These are phyloP conservation scores for Mycena epipterygia DNA, from an alignment of 768 basidiomycete species.

Conservation along the genomic window DNA sequence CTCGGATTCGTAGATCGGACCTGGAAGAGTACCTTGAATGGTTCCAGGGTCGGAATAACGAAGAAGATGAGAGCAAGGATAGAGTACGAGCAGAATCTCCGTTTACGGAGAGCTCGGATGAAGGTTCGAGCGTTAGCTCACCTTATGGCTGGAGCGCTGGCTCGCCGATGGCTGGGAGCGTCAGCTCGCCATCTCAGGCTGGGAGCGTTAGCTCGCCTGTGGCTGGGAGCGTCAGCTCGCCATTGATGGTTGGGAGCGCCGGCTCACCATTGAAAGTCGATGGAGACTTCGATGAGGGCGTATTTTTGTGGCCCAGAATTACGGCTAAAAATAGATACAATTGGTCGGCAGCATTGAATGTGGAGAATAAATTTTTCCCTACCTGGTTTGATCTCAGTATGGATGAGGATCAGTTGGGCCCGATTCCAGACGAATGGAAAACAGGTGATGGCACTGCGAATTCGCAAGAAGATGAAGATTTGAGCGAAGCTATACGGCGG, in stretches of 20 bases:
- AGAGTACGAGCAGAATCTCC: background rate
- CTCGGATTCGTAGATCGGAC: background rate
- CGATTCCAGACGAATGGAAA: background rate
- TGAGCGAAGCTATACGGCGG: background rate
- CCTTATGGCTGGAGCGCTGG: background rate
- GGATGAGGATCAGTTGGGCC: slow-evolving; percentile 22
- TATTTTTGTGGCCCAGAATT: background rate
- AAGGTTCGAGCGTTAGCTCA: background rate
- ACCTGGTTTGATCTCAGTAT: slow-evolving; percentile 20
- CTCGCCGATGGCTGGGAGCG: background rate
- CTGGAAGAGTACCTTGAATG: background rate
- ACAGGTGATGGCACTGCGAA: background rate
- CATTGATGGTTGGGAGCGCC: too few relatives aligned
- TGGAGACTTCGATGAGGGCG: background rate
- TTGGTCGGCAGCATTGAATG: background rate
- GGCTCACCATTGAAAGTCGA: background rate
- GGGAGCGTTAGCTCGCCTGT: background rate
- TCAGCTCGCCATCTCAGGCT: background rate
- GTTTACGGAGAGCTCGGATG: too few relatives aligned
- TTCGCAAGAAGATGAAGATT: background rate
- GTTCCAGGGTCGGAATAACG: background rate
- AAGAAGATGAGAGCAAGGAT: background rate
- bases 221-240: too few relatives aligned
- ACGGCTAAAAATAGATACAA: background rate
- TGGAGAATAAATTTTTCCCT: slow-evolving; percentile 10